A percentile compares a stretch with the other conserved stretches of the same genome.
Evolutionary conservation across 768 basidiomycete genomes (phyloP).

Genomic region (Russula dissimulans): DNA sequence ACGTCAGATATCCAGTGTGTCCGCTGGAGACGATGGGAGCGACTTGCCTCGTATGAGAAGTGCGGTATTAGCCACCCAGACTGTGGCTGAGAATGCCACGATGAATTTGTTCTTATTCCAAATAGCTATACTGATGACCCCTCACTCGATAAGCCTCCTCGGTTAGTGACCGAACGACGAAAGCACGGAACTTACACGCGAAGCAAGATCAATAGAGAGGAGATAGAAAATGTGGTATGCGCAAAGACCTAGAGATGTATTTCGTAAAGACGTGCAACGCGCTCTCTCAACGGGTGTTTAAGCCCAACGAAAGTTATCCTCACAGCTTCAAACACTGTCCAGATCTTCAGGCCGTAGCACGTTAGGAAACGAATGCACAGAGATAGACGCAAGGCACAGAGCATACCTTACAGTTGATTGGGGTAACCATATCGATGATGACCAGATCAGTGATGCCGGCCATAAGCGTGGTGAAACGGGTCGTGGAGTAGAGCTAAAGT

Average conservation of each 20-base stretch:
- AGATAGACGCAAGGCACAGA: background rate
- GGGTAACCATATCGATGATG: background rate
- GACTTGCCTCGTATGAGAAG: background rate
- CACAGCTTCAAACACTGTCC: background rate
- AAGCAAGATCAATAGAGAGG: constrained; percentile 3
- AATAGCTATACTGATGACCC: background rate
- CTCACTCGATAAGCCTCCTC: background rate
- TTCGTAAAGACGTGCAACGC: too few relatives aligned
- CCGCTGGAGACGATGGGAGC: too few relatives aligned
- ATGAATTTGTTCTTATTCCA: background rate
- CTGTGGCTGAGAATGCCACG: background rate
- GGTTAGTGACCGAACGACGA: too few relatives aligned
- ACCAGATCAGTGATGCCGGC: background rate
- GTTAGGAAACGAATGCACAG: background rate
- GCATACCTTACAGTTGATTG: too few relatives aligned
- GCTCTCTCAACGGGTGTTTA: background rate
- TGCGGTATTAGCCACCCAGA: background rate
- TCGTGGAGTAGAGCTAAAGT: background rate
- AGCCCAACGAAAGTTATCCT: background rate
- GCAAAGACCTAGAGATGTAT: background rate
- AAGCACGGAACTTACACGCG: constrained; percentile 2
- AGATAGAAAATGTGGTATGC: background rate
- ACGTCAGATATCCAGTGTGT: too few relatives aligned
- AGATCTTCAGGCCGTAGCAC: background rate
- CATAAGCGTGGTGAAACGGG: background rate